These are phyloP conservation scores for Pichia sp. DNA, from an alignment of 1,139 yeast genomes.

Conservation along the genomic window DNA sequence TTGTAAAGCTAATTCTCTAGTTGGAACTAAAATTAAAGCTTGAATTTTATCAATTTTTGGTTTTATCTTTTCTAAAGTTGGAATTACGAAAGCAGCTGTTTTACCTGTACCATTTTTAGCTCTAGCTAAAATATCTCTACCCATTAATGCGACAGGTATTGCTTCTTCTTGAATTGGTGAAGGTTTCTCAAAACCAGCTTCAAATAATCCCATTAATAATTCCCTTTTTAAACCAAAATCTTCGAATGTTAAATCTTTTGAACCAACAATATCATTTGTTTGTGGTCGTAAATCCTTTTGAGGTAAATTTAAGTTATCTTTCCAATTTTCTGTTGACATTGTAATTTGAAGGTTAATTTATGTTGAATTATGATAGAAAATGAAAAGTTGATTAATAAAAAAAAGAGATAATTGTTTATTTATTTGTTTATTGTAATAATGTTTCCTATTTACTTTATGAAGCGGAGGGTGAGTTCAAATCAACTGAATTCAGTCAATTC, in stretches of 20 bases:
- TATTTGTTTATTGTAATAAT: no score
- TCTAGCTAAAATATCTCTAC: constrained; percentile 93
- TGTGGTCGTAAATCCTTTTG: constrained; percentile 85
- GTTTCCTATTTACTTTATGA: no score
- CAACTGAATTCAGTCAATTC: no score
- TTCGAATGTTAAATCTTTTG: constrained; percentile 88
- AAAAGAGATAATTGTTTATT: no score
- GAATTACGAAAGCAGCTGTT: constrained; percentile 91
- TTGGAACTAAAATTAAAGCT: constrained; percentile 75
- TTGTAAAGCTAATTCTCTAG: constrained; percentile 68
- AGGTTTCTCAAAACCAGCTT: constrained; percentile 97
- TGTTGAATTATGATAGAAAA: no score
- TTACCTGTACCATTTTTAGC: constrained; percentile 99
- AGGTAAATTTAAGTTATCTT: constrained; percentile 65
- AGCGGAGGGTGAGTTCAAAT: no score
- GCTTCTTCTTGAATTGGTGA: constrained; percentile 98
- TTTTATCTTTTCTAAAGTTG: constrained; percentile 70
- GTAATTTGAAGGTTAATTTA: no score
- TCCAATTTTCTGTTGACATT: constrained; percentile 47
- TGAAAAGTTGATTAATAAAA: no score
- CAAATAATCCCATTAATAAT: constrained; percentile 94
- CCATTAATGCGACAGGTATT: constrained; percentile 90
- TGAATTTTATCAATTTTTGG: constrained; percentile 82
- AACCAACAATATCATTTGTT: constrained; percentile 90
- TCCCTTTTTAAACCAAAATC: constrained; percentile 89